Percentiles rank a stretch among this genome's conserved stretches.
phyloP scores from a whole-genome alignment of 257 asterid genomes.

The Catharanthus roseus region DNA sequence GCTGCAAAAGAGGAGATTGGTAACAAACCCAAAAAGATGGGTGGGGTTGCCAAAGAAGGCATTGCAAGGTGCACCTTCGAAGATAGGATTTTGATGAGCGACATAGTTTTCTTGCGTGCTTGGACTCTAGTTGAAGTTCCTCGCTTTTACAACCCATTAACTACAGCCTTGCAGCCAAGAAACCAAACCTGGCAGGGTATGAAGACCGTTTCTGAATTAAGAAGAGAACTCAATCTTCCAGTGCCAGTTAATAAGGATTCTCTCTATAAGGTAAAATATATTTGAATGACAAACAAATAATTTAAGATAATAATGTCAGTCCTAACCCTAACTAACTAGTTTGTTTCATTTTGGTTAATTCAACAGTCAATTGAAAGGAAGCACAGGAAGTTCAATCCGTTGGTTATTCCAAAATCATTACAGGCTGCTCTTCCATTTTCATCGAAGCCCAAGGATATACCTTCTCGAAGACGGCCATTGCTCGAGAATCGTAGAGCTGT shows the following conservation, averaged over 20 bases:
- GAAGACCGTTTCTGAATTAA: slow-evolving; percentile 84
- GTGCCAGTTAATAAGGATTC: slow-evolving; percentile 88
- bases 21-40: slow-evolving; percentile 68
- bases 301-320: no score
- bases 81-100: slow-evolving; percentile 87
- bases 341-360: slow-evolving; percentile 5
- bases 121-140: slow-evolving; percentile 98
- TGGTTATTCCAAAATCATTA: slow-evolving; percentile 70
- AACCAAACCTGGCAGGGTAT: slow-evolving; percentile 77
- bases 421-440: slow-evolving; percentile 70
- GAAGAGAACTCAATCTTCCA: slow-evolving; percentile 67
- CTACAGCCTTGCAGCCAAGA: slow-evolving; percentile 92
- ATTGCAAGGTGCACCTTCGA: slow-evolving; percentile 97
- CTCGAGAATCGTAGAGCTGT: slow-evolving; percentile 67
- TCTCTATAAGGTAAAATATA: slow-evolving; percentile 53
- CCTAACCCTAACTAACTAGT: no score
- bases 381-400: slow-evolving; percentile 70
- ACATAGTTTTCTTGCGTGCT: slow-evolving; percentile 91
- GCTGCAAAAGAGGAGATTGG: slow-evolving; percentile 90
- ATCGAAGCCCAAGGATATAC: slow-evolving; percentile 70
- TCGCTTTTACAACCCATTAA: slow-evolving; percentile 70
- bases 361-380: slow-evolving; percentile 81
- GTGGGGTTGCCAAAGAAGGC: slow-evolving; percentile 71
- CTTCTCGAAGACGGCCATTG: slow-evolving; percentile 35
- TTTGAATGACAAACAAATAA: background rate